phyloP scores from a whole-genome alignment of 2,329 filamentous ascomycete genomes.

The Rhexocercosporidium sp. region DNA sequence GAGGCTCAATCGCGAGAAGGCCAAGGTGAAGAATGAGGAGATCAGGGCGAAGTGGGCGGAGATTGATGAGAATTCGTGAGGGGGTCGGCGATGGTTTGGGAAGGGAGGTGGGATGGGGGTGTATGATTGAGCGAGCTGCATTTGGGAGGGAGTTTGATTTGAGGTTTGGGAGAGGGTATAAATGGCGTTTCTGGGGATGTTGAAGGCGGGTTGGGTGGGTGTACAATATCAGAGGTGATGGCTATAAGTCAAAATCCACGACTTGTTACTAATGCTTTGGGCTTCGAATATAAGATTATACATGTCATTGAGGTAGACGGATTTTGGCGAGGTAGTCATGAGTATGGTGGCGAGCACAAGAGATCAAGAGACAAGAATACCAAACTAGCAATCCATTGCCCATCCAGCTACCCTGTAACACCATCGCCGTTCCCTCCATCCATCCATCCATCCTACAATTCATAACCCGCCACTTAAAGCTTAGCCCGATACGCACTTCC shows the following conservation, averaged over 20 bases:
- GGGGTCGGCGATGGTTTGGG: background rate
- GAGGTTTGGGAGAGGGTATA: slow-evolving; percentile 15
- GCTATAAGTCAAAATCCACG: slow-evolving; percentile 7
- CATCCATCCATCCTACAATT: background rate
- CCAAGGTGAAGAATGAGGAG: slow-evolving; percentile 72
- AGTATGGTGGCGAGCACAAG: background rate
- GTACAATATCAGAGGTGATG: slow-evolving; percentile 25
- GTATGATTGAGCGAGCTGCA: background rate
- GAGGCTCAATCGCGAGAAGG: slow-evolving; percentile 72
- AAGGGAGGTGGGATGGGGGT: background rate
- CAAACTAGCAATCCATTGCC: background rate
- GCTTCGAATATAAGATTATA: background rate
- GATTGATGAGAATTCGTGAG: slow-evolving; percentile 71
- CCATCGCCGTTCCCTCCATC: background rate
- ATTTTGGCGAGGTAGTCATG: background rate
- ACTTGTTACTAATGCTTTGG: background rate
- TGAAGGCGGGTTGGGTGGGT: slow-evolving; percentile 10
- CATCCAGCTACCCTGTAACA: background rate
- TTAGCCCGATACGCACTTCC: slow-evolving; percentile 64
- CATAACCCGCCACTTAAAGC: background rate
- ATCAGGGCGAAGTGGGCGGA: slow-evolving; percentile 82
- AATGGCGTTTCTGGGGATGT: slow-evolving; percentile 23
- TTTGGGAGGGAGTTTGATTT: slow-evolving; percentile 5
- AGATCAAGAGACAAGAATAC: background rate
- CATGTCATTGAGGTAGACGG: background rate